Conservation (phyloP, 2,329 filamentous ascomycete species). For the Ustulina deusta region DNA sequence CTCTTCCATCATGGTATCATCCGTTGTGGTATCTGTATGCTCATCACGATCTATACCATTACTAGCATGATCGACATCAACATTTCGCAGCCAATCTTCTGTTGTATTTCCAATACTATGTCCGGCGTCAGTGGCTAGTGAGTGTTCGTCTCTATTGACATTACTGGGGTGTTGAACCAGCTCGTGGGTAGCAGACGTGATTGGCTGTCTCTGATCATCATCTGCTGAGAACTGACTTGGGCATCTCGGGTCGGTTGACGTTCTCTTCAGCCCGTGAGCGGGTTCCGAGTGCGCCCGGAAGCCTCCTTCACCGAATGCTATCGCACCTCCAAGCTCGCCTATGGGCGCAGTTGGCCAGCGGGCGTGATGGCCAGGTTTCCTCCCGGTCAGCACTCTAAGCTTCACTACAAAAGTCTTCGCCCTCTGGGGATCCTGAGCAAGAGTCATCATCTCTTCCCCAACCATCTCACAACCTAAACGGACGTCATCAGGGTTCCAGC, state of each 20-base stretch:
- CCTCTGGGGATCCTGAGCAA: conserved; percentile 61
- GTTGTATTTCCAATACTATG: conserved; percentile 28
- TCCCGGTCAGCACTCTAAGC: conserved; percentile 61
- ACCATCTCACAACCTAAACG: conserved; percentile 60
- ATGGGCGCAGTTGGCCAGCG: conserved; percentile 48
- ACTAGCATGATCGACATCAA: conserved; percentile 32
- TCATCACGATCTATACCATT: conserved; percentile 29
- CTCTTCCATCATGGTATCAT: conserved; percentile 34
- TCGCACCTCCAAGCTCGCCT: conserved; percentile 38
- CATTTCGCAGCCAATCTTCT: conserved; percentile 39
- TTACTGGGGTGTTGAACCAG: conserved; percentile 9
- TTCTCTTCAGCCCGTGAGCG: conserved; percentile 29
- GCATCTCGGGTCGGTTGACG: conserved; percentile 11
- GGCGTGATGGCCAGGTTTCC: conserved; percentile 58
- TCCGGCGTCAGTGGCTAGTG: neutral
- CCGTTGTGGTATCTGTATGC: conserved; percentile 31
- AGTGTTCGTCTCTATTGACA: conserved; percentile 5
- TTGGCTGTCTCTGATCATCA: conserved; percentile 12
- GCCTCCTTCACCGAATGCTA: conserved; percentile 24
- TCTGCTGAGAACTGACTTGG: conserved; percentile 18
- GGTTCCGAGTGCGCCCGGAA: conserved; percentile 37
- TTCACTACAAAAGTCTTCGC: conserved; percentile 60
- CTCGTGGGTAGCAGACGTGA: conserved; percentile 9
- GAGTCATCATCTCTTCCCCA: conserved; percentile 61
- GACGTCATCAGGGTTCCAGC: conserved; percentile 64